Evolutionary conservation across 2,329 filamentous ascomycete genomes (phyloP).

Genomic region (Pseudogymnoascus sp.): DNA sequence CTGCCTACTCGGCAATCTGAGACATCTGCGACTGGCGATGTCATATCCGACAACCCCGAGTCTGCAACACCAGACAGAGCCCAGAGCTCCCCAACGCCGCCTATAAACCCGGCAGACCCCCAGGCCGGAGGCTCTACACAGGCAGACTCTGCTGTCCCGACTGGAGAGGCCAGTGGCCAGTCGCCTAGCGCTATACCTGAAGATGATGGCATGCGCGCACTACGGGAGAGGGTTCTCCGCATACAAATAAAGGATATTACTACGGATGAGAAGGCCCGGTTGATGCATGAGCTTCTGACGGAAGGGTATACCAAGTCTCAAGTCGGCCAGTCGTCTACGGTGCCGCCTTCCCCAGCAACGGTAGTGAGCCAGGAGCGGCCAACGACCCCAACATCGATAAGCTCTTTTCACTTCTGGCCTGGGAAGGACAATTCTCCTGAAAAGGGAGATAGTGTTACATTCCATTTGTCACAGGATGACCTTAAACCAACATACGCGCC

Average conservation of each 20-base stretch:
- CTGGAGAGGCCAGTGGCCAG: background rate
- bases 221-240: constrained; percentile 60
- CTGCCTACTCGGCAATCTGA: background rate
- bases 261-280: constrained; percentile 58
- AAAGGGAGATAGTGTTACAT: constrained; percentile 29
- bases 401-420: constrained; percentile 51
- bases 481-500: constrained; percentile 61
- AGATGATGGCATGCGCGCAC: constrained; percentile 67
- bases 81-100: background rate
- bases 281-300: constrained; percentile 65
- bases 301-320: constrained; percentile 55
- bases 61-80: background rate
- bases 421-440: constrained; percentile 18
- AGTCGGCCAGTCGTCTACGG: constrained; percentile 22
- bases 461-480: constrained; percentile 52
- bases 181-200: constrained; percentile 44
- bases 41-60: background rate
- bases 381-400: constrained; percentile 39
- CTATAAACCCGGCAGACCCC: background rate
- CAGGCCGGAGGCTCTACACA: background rate
- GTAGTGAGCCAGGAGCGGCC: constrained; percentile 35
- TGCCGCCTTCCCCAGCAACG: constrained; percentile 20
- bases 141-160: background rate
- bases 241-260: constrained; percentile 57
- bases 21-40: background rate